Evolutionary conservation across 2,329 filamentous ascomycete genomes (phyloP), one percentile per base, ranked within the genome.

Genomic region (Fusarium sambucinum): DNA sequence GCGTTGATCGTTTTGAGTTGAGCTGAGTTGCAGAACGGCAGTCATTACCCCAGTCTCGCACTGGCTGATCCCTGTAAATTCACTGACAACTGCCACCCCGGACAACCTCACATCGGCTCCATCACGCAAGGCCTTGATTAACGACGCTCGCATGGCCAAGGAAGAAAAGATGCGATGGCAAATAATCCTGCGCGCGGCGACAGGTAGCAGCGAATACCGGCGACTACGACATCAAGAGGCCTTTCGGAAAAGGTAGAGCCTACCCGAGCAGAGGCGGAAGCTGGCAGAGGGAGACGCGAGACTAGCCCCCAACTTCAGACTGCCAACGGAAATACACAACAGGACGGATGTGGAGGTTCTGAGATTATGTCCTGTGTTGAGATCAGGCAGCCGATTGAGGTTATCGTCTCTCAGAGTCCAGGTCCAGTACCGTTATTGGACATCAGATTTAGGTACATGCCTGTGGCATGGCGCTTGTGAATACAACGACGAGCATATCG

Each of bases 161-260:
- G 40, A 58, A 68, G 66, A 40, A 58, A 19, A 66, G 38, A 21
- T 66, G 65, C 7, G 65, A 69, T 9, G 65, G 65, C 29, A 47
- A 27, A 12, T 35, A 62, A 16, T 47, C 66, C 14, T 66, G 55
- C 7, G 16, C 12, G 1, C 44, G 52, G 23, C 66, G 65, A 30
- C 47, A 37, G 33, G 21, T 40, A 47, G n/a, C 23, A 40, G 61
- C 14, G n/a, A 42, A 41, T 42, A 29, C 23, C 13, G 62, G 60
- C 40, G 41, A 29, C 2, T 68, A 66, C n/a, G 52, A 69, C 35
- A 69, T n/a, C 1, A 38, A 44, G 47, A 37, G 29, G 4, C 21
- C 66, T 16, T 56, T 52, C 0, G 65, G 66, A n/a, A 68, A 44
- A 66, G 35, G 48, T 16, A 62, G 27, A 66, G 62, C 25, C 33